Evolutionary conservation across 31 red algal genomes (phyloP), one percentile per base, ranked within the genome.

Genomic region (Endocladia muricata): DNA sequence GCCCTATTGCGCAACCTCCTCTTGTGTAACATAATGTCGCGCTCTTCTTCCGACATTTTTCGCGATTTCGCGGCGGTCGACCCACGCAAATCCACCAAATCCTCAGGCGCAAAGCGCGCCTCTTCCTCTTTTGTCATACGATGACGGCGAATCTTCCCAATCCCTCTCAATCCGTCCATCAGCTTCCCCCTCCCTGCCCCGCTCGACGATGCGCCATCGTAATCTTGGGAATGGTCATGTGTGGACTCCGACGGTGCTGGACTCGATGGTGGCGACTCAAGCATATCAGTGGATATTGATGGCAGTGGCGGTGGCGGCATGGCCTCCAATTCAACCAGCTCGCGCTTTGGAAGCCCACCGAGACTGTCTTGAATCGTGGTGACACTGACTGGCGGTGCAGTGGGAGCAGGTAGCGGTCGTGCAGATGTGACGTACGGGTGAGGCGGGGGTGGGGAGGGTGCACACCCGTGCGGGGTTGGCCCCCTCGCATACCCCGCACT

Each of bases 11-110:
- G 39, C 63, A 96, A 66, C n/a, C 89, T 77, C 1, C 93, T 78
- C 69, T 96, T 96, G 62, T 88, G 79, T 37, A 96, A 58, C 88
- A 96, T 91, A 54, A 91, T 87, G 15, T 79, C 76, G 41, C 93
- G 77, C 60, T 96, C 87, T 1, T 81, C 87, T n/a, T 68, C 70
- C 11, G 75, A 88, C 93, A 96, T 96, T 37, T 88, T 91, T 34
- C 93, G 74, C 47, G 78, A 79, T 51, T 90, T 81, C 31, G 88
- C 88, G 58, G 93, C 88, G 41, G 93, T 96, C 61, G 72, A 71
- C 42, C 93, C 93, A 4, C 55, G 32, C 8, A 96, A 39, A 60
- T 96, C 93, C 36, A 63, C 64, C 15, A 84, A 48, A 61, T 78
- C 69, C 23, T 37, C 41, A 30, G 86, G 60, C 40, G 82, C 77